Evolutionary conservation across 768 basidiomycete species (phyloP), one percentile per base, ranked within the genome.

Genomic region (Xerocomellus dryophilus): DNA sequence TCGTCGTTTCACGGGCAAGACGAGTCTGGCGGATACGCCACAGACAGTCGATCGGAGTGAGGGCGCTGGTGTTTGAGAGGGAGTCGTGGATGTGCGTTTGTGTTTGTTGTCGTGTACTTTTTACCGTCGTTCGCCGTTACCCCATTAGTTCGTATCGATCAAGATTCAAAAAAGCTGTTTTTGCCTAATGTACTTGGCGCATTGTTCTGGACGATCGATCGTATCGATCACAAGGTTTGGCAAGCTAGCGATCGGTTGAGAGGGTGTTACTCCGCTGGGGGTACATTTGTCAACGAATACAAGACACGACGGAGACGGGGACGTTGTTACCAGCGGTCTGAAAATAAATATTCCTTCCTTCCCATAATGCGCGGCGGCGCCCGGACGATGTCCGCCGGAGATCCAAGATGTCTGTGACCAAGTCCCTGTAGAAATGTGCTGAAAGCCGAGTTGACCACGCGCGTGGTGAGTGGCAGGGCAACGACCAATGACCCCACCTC

Each of bases 1-100:
- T 38, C 43, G 2, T 25, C 35, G 7, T 43, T 77, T 61, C 47
- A 10, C 56, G 47, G 73, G 76, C 56, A 36, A 58, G 11, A 64
- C 65, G 9, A 71, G 66, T 27, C 67, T 71, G 4, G 49, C 29
- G 36, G 68, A 70, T 12, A 70, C 69, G 3, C 73, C 29, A 29
- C 27, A 68, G 76, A 53, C 69, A 76, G 70, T 72, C 69, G 31
- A 76, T 76, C 48, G 76, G 76, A 64, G 60, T 75, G 29, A 61
- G 74, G 38, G 68, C 67, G 18, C 52, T 77, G 45, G 71, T 76
- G 25, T 76, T 77, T 53, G 73, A 75, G 32, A 51, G 34, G 18
- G 70, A 72, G 61, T 74, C 14, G 5, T 25, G 32, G 32, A 29
- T 10, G 29, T 10, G 10, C 32, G 32, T 34, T 34, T 15, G 32